Evolutionary conservation across 139 green algal species (phyloP).

Genomic region (Bryopsis sp.): DNA sequence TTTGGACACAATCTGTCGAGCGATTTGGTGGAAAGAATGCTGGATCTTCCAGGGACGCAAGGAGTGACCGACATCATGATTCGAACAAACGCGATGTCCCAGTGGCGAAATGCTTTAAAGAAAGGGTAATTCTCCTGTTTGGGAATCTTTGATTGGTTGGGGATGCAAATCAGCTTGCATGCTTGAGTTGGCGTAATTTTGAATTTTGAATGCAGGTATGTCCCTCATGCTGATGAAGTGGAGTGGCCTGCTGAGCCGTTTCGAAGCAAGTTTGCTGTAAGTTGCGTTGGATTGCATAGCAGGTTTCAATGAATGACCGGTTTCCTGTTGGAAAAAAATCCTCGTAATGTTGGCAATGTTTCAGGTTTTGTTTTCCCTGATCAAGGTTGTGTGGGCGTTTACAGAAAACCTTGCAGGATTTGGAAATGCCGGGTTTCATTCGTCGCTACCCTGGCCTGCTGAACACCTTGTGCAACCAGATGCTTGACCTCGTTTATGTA

Average conservation of each 20-base stretch:
- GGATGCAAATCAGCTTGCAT: background rate
- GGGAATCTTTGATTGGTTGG: background rate
- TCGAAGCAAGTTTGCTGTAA: conserved; percentile 58
- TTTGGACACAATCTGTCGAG: too few relatives aligned
- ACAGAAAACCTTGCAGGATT: conserved; percentile 43
- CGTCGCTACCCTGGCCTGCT: conserved; percentile 68
- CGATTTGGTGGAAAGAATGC: conserved; percentile 50
- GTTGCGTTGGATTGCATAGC: background rate
- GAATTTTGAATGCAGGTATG: conserved; percentile 26
- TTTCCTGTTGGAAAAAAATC: too few relatives aligned
- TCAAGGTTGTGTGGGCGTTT: background rate
- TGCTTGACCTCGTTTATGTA: conserved; percentile 63
- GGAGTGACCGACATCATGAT: conserved; percentile 38
- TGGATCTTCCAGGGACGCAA: conserved; percentile 59
- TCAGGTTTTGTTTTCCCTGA: background rate
- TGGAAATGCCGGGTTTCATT: conserved; percentile 84
- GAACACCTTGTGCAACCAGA: conserved; percentile 65
- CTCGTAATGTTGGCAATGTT: too few relatives aligned
- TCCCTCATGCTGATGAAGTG: conserved; percentile 45
- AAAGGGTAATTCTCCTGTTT: conserved; percentile 25
- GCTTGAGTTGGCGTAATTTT: conserved; percentile 18
- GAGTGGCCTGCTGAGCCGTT: conserved; percentile 75
- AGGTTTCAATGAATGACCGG: conserved; percentile 10
- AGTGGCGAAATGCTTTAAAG: conserved; percentile 50
- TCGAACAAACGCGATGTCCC: conserved; percentile 34